phyloP scores from a whole-genome alignment of 441 rosid species.

The Erodium texanum region DNA sequence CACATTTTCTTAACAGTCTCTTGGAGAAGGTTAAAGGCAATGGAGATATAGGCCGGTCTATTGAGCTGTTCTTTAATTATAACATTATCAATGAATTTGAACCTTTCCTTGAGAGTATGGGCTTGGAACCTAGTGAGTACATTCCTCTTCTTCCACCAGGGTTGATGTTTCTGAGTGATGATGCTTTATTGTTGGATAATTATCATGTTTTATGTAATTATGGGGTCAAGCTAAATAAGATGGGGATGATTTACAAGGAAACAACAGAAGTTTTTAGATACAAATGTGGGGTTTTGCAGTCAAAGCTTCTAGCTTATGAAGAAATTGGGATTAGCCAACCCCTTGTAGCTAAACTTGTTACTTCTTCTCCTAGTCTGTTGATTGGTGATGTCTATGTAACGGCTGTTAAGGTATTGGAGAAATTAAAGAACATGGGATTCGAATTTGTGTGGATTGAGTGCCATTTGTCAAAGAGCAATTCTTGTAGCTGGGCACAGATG shows the following conservation, averaged over 20 bases:
- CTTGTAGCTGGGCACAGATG: constrained; percentile 47
- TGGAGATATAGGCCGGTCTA: constrained; percentile 28
- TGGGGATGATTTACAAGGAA: constrained; percentile 54
- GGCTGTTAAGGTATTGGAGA: constrained; percentile 34
- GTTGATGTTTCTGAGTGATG: constrained; percentile 60
- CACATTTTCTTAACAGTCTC: constrained; percentile 41
- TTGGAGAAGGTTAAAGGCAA: constrained; percentile 27
- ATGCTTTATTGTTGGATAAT: constrained; percentile 49
- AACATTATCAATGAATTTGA: constrained; percentile 66
- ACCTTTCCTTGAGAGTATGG: constrained; percentile 35
- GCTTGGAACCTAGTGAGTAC: constrained; percentile 48
- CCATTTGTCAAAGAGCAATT: constrained; percentile 29
- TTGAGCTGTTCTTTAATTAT: constrained; percentile 43
- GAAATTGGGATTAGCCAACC: no score
- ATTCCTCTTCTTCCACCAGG: constrained; percentile 38
- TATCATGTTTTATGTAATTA: constrained; percentile 50
- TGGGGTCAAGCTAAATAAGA: constrained; percentile 43
- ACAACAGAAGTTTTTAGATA: constrained; percentile 46
- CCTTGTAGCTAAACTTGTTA: constrained; percentile 29
- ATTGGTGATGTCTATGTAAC: constrained; percentile 34
- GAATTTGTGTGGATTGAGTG: constrained; percentile 36
- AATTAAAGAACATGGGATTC: constrained; percentile 38
- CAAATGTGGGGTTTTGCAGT: constrained; percentile 38
- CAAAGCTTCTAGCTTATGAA: constrained; percentile 51
- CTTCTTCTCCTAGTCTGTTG: constrained; percentile 47